Evolutionary conservation across 140 eudicot genomes (phyloP).

Genomic region (Stevia rebaudiana): DNA sequence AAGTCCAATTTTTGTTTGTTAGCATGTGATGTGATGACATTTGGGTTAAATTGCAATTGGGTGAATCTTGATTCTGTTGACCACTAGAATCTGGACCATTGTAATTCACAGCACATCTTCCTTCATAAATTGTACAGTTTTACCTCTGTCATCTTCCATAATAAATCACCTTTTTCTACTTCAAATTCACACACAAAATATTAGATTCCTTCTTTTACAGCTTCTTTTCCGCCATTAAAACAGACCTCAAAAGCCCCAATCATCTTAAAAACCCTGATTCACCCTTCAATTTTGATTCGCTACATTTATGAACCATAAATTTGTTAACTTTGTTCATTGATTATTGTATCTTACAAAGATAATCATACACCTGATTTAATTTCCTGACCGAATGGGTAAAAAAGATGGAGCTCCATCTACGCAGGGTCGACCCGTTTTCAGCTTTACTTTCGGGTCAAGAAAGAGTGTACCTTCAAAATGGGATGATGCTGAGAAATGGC

Average conservation of each 20-base stretch:
- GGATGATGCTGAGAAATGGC: slow-evolving; percentile 96
- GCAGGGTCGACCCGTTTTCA: slow-evolving; percentile 65
- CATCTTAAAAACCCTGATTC: slow-evolving; percentile 1
- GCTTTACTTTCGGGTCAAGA: slow-evolving; percentile 51
- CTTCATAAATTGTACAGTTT: slow-evolving; percentile 19
- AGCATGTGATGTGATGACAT: too few species aligned
- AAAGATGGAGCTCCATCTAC: slow-evolving; percentile 46
- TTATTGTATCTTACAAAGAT: too few species aligned
- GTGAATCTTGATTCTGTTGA: slow-evolving; percentile 16
- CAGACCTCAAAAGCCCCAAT: slow-evolving; percentile 12
- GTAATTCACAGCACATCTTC: slow-evolving; percentile 4
- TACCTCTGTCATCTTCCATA: slow-evolving; percentile 20
- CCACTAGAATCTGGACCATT: slow-evolving; percentile 26
- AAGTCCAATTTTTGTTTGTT: too few species aligned
- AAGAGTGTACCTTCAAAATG: slow-evolving; percentile 75
- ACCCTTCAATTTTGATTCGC: not conserved
- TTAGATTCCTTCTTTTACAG: slow-evolving; percentile 10
- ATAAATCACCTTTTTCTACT: slow-evolving; percentile 8
- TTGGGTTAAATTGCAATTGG: too few species aligned
- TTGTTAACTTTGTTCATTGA: too few species aligned
- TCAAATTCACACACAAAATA: slow-evolving; percentile 13
- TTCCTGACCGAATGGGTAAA: slow-evolving; percentile 34
- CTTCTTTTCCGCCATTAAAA: not conserved
- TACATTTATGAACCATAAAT: not conserved
- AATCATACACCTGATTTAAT: too few species aligned